phyloP scores from a whole-genome alignment of 257 asterid species.

The Capsicum pubescens region DNA sequence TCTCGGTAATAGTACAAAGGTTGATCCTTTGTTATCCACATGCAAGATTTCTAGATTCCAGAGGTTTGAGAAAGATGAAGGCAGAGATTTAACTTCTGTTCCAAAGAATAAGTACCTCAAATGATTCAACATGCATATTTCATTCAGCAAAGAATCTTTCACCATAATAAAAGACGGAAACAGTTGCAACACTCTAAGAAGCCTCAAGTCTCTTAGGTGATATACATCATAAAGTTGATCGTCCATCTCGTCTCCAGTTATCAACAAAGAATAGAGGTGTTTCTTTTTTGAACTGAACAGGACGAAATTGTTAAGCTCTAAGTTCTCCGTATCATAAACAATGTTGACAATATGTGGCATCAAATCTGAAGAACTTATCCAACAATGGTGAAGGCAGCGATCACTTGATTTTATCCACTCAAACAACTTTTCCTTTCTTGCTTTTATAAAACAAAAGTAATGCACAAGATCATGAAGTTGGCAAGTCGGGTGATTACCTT shows the following conservation, averaged over 20 bases:
- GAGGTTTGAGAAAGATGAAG: background rate
- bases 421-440: slow-evolving; percentile 21
- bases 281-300: background rate
- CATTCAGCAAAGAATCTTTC: slow-evolving; percentile 23
- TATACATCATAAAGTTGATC: background rate
- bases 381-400: no score
- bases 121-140: background rate
- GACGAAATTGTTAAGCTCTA: background rate
- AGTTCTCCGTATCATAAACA: fast-evolving
- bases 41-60: background rate
- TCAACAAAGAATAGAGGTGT: background rate
- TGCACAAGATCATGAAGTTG: slow-evolving; percentile 38
- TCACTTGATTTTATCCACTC: background rate
- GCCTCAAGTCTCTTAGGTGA: slow-evolving; percentile 32
- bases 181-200: slow-evolving; percentile 31
- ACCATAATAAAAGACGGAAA: background rate
- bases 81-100: background rate
- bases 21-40: background rate
- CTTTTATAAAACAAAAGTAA: slow-evolving; percentile 34
- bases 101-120: background rate
- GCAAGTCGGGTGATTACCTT: slow-evolving; percentile 21
- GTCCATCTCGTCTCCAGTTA: background rate
- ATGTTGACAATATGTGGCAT: background rate
- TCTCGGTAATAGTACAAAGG: background rate
- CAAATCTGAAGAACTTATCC: background rate